Conservation (phyloP, 129 eudicot genomes). For the Oenanthe sinensis region DNA sequence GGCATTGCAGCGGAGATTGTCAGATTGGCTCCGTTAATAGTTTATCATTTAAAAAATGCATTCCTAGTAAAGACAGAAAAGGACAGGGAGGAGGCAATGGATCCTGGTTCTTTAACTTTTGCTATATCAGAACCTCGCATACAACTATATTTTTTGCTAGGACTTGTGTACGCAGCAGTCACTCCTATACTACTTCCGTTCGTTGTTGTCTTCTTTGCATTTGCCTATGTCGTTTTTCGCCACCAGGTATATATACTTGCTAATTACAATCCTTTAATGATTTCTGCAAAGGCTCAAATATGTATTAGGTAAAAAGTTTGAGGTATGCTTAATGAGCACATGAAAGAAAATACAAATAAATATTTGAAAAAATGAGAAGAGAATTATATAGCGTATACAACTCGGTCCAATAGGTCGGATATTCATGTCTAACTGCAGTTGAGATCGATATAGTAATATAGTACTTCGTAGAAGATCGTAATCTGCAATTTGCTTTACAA, state of each 20-base stretch:
- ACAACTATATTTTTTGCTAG: conserved; percentile 74
- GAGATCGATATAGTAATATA: not conserved
- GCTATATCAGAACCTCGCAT: conserved; percentile 67
- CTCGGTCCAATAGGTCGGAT: not conserved
- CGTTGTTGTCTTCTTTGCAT: conserved; percentile 73
- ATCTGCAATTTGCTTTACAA: not conserved
- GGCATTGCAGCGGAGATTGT: conserved; percentile 83
- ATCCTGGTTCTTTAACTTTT: conserved; percentile 61
- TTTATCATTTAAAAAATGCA: conserved; percentile 65
- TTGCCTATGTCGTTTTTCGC: conserved; percentile 71
- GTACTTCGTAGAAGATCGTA: not conserved
- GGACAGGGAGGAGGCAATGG: conserved; percentile 85
- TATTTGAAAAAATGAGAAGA: not conserved
- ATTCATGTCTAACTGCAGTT: conserved; percentile 1
- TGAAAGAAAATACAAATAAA: not conserved
- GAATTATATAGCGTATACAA: not conserved
- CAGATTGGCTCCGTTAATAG: conserved; percentile 57
- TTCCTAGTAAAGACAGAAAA: conserved; percentile 76
- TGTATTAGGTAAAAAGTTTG: not conserved
- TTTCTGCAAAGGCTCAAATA: not conserved
- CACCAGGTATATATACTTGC: conserved; percentile 61
- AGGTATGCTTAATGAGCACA: not conserved
- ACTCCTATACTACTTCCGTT: conserved; percentile 79
- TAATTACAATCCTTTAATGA: not conserved
- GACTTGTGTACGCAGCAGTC: conserved; percentile 67